Percentiles rank a stretch among this genome's conserved stretches.
These are phyloP conservation scores for Grosmannia serpens DNA, from an alignment of 2,329 filamentous ascomycete genomes.

Conservation along the genomic window DNA sequence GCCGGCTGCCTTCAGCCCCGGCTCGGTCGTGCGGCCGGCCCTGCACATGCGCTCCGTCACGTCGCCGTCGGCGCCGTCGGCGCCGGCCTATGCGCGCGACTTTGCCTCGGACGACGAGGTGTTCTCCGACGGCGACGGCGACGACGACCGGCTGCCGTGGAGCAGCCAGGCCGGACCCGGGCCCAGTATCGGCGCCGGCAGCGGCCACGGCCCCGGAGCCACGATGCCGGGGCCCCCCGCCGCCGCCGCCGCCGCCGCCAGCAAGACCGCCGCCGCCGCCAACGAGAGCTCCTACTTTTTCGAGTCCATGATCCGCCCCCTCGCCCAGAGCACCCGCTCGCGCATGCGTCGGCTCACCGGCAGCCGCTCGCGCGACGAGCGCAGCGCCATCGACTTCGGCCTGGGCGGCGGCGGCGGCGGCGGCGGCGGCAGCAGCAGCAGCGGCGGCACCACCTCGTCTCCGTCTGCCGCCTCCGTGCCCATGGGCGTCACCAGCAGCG, in stretches of 20 bases:
- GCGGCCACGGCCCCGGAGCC: no score
- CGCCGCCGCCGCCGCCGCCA: background rate
- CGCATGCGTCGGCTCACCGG: slow-evolving; percentile 53
- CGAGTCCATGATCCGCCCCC: slow-evolving; percentile 50
- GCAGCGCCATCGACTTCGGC: background rate
- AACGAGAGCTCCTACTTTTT: slow-evolving; percentile 40
- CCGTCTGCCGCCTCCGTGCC: background rate
- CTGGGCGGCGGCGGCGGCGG: background rate
- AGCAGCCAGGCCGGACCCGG: background rate
- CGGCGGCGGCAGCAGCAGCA: background rate
- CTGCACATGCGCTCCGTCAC: slow-evolving; percentile 78
- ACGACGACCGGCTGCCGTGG: slow-evolving; percentile 29
- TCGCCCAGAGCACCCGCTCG: slow-evolving; percentile 43
- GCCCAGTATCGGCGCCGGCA: no score
- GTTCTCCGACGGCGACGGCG: slow-evolving; percentile 69
- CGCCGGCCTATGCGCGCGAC: slow-evolving; percentile 36
- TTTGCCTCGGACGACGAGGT: slow-evolving; percentile 69
- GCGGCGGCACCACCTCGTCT: background rate
- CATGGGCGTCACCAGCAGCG: background rate
- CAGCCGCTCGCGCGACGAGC: slow-evolving; percentile 29
- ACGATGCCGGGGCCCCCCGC: no score
- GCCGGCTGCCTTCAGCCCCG: slow-evolving; percentile 41
- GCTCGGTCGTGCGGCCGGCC: slow-evolving; percentile 38
- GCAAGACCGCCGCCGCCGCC: slow-evolving; percentile 5
- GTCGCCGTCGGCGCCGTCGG: slow-evolving; percentile 54